Evolutionary conservation across 73 alveolate genomes (phyloP), one percentile per base, ranked within the genome.

Genomic region (Stentor coeruleus): DNA sequence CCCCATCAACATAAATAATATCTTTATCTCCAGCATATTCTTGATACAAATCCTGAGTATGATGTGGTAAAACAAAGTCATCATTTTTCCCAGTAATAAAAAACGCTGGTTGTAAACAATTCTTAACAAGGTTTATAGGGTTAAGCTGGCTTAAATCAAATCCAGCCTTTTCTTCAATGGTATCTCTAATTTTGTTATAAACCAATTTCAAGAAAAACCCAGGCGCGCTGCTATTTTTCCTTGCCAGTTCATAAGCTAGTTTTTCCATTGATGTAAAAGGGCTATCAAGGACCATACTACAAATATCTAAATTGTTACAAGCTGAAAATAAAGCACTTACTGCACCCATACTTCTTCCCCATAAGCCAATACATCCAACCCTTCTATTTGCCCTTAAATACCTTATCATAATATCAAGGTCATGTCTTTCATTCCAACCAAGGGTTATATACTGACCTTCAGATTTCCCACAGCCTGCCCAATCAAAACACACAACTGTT

Each of bases 271-370:
- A 11, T 14, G 92, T 89, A 84, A 95, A 95, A 84, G 98, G 97
- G 28, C 95, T 86, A 87, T 95, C 99, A 39, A 93, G 93, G 39
- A 95, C 94, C 84, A 93, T 91, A 4, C 95, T 95, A 73, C 90
- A 82, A 0, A 95, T 86, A 81, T 93, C 66, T n/a, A 90, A 77
- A 84, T 94, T 96, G 55, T 85, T 84, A 75, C 89, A 75, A 2
- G 97, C 91, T 84, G 88, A 89, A 87, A 96, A 74, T 39, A 96
- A 86, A 3, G 99, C 95, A 3, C 98, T 96, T 1, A 95, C 99
- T 20, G 99, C 99, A 14, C 99, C 98, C 99, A 96, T 96, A 49
- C 98, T 92, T 77, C 99, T 90, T 35, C 99, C 99, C 98, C 98
- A 96, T 38, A 96, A 72, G 3, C 98, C 98, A 39, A 96, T 92